These are phyloP conservation scores for Clitocybe nebularis DNA, from an alignment of 1,284 basidiomycete species.

Conservation along the genomic window DNA sequence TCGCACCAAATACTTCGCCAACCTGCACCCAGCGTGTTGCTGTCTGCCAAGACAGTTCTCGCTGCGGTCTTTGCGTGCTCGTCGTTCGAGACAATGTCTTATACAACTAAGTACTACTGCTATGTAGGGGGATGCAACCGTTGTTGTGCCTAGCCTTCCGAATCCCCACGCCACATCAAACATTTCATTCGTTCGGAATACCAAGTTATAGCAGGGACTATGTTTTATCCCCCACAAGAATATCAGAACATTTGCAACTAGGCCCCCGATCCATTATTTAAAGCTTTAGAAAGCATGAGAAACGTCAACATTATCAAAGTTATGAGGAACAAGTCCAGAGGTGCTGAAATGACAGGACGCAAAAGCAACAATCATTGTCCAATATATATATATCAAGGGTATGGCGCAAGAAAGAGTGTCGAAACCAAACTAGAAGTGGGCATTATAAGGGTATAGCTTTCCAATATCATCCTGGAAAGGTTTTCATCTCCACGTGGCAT, in stretches of 20 bases:
- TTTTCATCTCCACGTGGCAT: constrained; percentile 8
- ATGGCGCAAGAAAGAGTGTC: constrained; percentile 17
- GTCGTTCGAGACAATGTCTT: background rate
- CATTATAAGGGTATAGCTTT: constrained; percentile 20
- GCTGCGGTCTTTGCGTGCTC: too few species aligned
- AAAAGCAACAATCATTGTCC: constrained; percentile 25
- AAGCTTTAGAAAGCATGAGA: too few species aligned
- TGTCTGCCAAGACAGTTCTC: background rate
- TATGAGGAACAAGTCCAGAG: constrained; percentile 16
- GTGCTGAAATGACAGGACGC: constrained; percentile 15
- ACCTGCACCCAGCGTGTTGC: background rate
- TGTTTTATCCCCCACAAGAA: too few species aligned
- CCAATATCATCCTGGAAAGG: background rate
- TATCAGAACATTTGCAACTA: too few species aligned
- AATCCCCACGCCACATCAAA: constrained; percentile 10
- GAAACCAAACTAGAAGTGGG: constrained; percentile 12
- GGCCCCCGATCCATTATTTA: too few species aligned
- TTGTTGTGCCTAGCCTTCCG: background rate
- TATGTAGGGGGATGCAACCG: background rate
- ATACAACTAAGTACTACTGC: background rate
- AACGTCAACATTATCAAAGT: constrained; percentile 20
- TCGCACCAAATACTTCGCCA: constrained; percentile 15
- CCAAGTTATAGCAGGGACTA: too few species aligned
- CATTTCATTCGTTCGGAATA: too few species aligned
- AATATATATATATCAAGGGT: constrained; percentile 20